Base-by-base conservation (phyloP, 73 alveolate genomes). In the Halteria grandinella region DNA sequence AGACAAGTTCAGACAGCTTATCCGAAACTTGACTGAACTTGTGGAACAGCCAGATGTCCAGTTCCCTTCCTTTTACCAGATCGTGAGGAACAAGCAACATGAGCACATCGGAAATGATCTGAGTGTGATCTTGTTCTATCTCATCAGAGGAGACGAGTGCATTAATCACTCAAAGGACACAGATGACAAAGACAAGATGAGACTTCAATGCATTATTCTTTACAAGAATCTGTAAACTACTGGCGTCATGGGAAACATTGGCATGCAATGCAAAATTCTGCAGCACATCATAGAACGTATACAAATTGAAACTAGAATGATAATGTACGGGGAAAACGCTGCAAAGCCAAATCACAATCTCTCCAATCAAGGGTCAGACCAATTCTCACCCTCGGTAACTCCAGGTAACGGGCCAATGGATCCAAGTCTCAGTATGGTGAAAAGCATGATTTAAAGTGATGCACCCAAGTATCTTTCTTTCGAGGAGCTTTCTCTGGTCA, bases 111-210 rank as follows among this genome's bases (percentile, higher is more conserved):
- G 51, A 8, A 66, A 47, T 66, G 63, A 66, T 44, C 6, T 66
- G 69, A 47, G 66, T n/a, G 63, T 66, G 23, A 34, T 66, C 10
- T 32, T 66, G 36, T 44, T 66, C 18, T 47, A 44, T 27, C 32
- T 66, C 20, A 47, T 66, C 3, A 66, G 66, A 44, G 63, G 66
- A 2, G 80, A 66, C 47, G 80, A 66, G 31, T 44, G 64, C 18
- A 24, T 44, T 12, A 66, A 66, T 66, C 28, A 44, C n/a, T 52
- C 55, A 18, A 44, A 55, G 47, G 66, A 66, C 28, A 52, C 53
- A 44, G 52, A 11, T 27, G 66, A 44, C 28, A 66, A 47, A 27
- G 80, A 66, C 32, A 66, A 66, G 32, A 44, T 66, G 66, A 66
- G 66, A 37, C 17, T 66, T 21, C 47, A 66, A 66, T 66, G 80